Evolutionary conservation across 805 yeast species (phyloP).

Genomic region (Yamadazyma olivae): DNA sequence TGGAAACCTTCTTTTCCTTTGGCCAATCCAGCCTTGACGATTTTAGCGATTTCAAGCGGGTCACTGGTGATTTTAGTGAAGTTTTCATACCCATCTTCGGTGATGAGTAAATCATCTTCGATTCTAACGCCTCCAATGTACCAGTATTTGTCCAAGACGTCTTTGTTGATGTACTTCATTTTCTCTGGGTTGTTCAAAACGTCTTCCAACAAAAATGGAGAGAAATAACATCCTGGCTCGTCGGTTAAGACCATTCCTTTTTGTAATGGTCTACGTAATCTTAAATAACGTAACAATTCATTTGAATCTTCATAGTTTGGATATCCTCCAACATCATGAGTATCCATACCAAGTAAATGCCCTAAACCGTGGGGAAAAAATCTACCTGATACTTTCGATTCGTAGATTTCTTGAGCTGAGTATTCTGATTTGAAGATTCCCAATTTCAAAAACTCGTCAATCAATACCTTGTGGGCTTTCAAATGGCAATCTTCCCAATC

Average conservation of each 20-base stretch:
- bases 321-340: constrained; percentile 92
- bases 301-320: constrained; percentile 85
- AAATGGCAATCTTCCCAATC: constrained; percentile 84
- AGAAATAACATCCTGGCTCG: constrained; percentile 94
- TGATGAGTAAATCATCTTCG: constrained; percentile 87
- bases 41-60: constrained; percentile 74
- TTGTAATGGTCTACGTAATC: constrained; percentile 72
- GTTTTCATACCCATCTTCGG: constrained; percentile 74
- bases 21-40: constrained; percentile 67
- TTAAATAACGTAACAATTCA: constrained; percentile 69
- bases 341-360: constrained; percentile 89
- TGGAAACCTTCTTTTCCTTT: constrained; percentile 68
- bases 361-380: constrained; percentile 97
- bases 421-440: constrained; percentile 68
- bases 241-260: constrained; percentile 86
- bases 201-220: constrained; percentile 73
- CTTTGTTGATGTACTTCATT: constrained; percentile 57
- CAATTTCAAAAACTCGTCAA: constrained; percentile 63
- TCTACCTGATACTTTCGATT: constrained; percentile 66
- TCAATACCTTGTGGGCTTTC: constrained; percentile 73
- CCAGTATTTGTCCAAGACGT: constrained; percentile 72
- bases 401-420: constrained; percentile 62
- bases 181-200: constrained; percentile 48
- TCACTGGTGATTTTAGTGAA: constrained; percentile 82
- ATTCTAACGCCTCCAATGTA: constrained; percentile 96